Base-by-base conservation (phyloP, 2,329 filamentous ascomycete species). In the Beauveria sp. region DNA sequence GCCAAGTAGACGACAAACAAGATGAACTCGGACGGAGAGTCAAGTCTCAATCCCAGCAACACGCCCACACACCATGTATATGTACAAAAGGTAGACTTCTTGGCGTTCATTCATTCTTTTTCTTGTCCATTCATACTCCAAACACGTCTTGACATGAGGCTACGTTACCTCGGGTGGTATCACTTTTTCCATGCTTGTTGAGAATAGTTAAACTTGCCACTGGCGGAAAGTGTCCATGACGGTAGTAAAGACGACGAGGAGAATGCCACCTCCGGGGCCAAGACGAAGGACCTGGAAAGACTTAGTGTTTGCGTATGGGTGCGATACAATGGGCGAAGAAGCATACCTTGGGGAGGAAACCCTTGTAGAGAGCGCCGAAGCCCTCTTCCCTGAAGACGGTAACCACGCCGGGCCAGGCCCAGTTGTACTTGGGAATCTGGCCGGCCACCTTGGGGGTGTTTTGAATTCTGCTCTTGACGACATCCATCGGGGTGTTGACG, bases 401-500 rank as follows among this genome's bases (percentile, higher is more conserved):
- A 61, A 84, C 87, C 55, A 97, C 80, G 24, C 91, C 87, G 52
- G 91, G 90, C 84, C 88, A 96, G 37, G 94, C 94, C 94, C 94
- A 99, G 84, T 97, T 97, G 81, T 99, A 99, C 83, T 99, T 99
- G 71, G 90, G 90, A 24, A 86, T 77, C 59, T 84, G 80, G 5
- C 94, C 94, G n/a, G 89, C 74, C 44, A 96, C 79, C 80, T 90
- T 93, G 66, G 90, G 82, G 61, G 85, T 91, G 79, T 99, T 99
- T 77, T 99, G 94, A 67, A 99, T 99, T 65, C 94, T 88, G 66
- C 90, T 96, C 84, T 99, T 99, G 78, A 97, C 92, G 22, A 97
- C 93, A 71, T 97, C 92, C 85, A 96, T 87, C 62, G 92, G 92
- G 3, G 93, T 97, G 81, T 99, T 99, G 65, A 97, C 73, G 46